Conservation (phyloP, 1,284 basidiomycete species). For the Irpex sp. region DNA sequence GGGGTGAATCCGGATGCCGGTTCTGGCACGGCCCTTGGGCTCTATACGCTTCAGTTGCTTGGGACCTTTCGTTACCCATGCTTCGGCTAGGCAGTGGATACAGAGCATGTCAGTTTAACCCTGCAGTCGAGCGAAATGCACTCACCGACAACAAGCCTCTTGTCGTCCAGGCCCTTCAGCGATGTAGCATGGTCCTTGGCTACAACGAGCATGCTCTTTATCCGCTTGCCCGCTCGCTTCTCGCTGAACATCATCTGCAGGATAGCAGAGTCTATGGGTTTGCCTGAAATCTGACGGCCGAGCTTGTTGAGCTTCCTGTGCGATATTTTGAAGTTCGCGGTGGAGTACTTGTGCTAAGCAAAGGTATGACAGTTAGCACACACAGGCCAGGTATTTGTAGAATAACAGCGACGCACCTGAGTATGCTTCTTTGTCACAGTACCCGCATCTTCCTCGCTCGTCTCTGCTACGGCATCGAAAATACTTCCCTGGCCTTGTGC, state of each 20-base stretch:
- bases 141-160: slow-evolving; percentile 80
- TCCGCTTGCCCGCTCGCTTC: slow-evolving; percentile 80
- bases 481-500: slow-evolving; percentile 49
- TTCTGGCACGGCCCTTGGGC: slow-evolving; percentile 79
- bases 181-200: slow-evolving; percentile 81
- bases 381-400: neutral
- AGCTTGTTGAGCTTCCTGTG: slow-evolving; percentile 90
- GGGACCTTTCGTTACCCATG: slow-evolving; percentile 90
- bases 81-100: slow-evolving; percentile 53
- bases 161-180: slow-evolving; percentile 71
- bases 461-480: slow-evolving; percentile 41
- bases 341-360: slow-evolving; percentile 84
- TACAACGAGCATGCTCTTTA: slow-evolving; percentile 84
- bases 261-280: slow-evolving; percentile 91
- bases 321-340: slow-evolving; percentile 89
- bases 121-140: slow-evolving; percentile 22
- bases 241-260: slow-evolving; percentile 95
- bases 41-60: slow-evolving; percentile 69
- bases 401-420: slow-evolving; percentile 21
- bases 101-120: slow-evolving; percentile 1
- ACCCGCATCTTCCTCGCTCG: slow-evolving; percentile 20
- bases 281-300: slow-evolving; percentile 80
- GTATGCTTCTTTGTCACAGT: slow-evolving; percentile 22
- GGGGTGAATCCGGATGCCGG: slow-evolving; percentile 76
- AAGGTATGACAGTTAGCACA: neutral